Evolutionary conservation across 306 rosid genomes (phyloP).

Genomic region (Pueraria montana): DNA sequence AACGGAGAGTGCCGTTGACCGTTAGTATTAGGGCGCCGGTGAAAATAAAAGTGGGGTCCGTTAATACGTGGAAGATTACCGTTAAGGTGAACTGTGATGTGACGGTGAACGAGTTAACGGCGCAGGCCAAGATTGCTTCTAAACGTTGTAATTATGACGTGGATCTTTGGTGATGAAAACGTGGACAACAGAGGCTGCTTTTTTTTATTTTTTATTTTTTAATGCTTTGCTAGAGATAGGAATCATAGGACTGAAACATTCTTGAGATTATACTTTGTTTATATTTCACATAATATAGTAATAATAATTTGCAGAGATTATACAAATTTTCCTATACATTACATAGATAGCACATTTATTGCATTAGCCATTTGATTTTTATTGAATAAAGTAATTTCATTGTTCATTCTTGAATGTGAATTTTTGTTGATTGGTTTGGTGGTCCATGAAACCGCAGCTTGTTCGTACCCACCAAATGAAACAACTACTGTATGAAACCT

Average conservation of each 20-base stretch:
- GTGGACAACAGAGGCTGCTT: background rate
- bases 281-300: background rate
- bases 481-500: background rate
- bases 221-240: constrained; percentile 6
- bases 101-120: constrained; percentile 64
- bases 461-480: background rate
- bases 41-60: constrained; percentile 64
- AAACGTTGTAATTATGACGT: constrained; percentile 58
- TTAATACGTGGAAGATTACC: constrained; percentile 73
- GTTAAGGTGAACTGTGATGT: constrained; percentile 66
- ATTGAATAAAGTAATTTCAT: background rate
- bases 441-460: too few species aligned
- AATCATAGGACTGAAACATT: background rate
- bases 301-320: constrained; percentile 4
- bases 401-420: background rate
- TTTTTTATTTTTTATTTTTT: background rate
- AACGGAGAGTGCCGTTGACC: constrained; percentile 60
- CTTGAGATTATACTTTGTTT: background rate
- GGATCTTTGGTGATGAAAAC: constrained; percentile 49
- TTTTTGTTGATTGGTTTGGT: background rate
- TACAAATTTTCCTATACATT: background rate
- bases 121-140: constrained; percentile 60
- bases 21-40: constrained; percentile 66
- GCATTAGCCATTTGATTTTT: background rate
- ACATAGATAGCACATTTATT: background rate